Evolutionary conservation across 2,329 filamentous ascomycete genomes (phyloP).

Genomic region (Xylaria sp.): DNA sequence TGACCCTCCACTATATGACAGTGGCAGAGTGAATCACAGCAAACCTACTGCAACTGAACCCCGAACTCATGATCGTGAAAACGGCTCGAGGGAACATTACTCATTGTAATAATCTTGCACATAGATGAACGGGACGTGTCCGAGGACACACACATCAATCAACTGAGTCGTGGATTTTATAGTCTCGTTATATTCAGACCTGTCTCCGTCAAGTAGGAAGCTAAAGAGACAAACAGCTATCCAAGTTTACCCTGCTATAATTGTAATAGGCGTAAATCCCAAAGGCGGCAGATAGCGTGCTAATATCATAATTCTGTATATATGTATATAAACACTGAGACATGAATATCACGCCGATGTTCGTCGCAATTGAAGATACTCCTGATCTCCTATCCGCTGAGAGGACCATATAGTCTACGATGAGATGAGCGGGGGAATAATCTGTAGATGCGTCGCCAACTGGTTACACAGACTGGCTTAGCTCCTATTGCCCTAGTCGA

Average conservation of each 20-base stretch:
- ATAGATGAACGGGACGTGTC: not conserved
- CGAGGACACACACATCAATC: not conserved
- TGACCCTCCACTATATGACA: not conserved
- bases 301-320: not conserved
- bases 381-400: no score
- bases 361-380: not conserved
- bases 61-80: not conserved
- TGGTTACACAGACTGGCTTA: no score
- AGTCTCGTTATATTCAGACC: not conserved
- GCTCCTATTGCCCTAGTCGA: no score
- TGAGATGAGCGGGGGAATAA: no score
- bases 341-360: not conserved
- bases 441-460: no score
- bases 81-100: not conserved
- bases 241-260: not conserved
- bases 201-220: not conserved
- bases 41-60: not conserved
- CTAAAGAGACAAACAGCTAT: not conserved
- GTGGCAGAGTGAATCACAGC: not conserved
- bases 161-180: not conserved
- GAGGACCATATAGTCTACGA: no score
- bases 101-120: no score
- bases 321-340: not conserved
- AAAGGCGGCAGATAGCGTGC: not conserved
- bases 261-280: not conserved